Base-by-base conservation (phyloP, 2,329 filamentous ascomycete species). In the Fusarium kyushuense region DNA sequence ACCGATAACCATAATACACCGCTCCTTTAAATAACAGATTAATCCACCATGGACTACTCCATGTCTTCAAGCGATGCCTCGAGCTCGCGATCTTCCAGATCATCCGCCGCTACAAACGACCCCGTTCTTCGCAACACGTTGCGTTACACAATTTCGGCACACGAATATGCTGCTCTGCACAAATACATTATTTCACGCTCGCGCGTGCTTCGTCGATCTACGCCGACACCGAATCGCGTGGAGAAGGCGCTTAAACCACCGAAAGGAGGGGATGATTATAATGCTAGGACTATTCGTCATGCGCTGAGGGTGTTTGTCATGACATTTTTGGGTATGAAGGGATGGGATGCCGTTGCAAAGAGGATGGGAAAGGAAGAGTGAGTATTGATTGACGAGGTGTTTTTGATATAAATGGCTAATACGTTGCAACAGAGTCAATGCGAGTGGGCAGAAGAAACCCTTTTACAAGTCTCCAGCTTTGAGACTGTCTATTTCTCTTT, bases 91-190 rank as follows among this genome's bases (percentile, higher is more conserved):
- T 62, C 71, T 32, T 63, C 62, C 25, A 59, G 70, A 55, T 52
- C 67, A n/a, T 68, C 71, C 14, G 60, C 54, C 23, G 47, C 71
- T 30, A 57, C 61, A 11, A 61, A 65, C 61, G 91, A 95, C 70
- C 91, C 92, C 7, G 85, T 96, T 66, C 85, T 96, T 58, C 92
- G 92, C 79, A 96, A 96, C 78, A 90, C 93, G 42, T 84, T 97
- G 61, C 90, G 94, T 70, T 94, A 97, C 80, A 96, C 92, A 59
- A 93, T 94, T 76, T 91, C 89, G 9, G 89, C 93, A 41, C 89
- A 90, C 78, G 94, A 97, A 78, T 97, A 97, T 79, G 90, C 92
- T 70, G 83, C 90, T 2, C 86, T 97, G 19, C 93, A 97, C 79
- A 90, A 91, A 75, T 94, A 94, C 76, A 86, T 97, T 54, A 85